Conservation (phyloP, 2,329 filamentous ascomycete species). For the Thelonectria blattea region DNA sequence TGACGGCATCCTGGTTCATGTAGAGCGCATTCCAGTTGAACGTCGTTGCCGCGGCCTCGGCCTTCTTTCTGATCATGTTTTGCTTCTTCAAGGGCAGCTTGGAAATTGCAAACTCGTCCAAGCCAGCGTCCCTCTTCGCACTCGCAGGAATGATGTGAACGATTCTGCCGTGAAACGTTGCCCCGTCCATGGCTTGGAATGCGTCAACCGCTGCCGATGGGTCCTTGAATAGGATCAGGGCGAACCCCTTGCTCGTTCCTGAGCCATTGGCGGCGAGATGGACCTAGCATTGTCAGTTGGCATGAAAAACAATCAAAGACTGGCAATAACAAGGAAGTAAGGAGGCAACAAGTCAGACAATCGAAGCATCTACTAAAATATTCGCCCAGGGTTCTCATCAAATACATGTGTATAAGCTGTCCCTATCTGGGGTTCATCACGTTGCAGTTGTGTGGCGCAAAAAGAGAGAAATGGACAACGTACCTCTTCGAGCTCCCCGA, state of each 20-base stretch:
- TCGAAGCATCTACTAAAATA: conserved; percentile 99
- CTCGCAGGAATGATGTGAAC: conserved; percentile 87
- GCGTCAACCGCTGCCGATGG: conserved; percentile 77
- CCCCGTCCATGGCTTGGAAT: conserved; percentile 79
- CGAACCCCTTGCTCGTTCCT: conserved; percentile 85
- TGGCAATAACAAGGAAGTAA: conserved; percentile 31
- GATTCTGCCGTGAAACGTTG: conserved; percentile 89
- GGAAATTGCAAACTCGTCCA: conserved; percentile 89
- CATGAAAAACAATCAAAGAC: conserved; percentile 24
- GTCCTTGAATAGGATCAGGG: conserved; percentile 80
- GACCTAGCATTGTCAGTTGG: conserved; percentile 64
- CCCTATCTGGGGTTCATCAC: conserved; percentile 99
- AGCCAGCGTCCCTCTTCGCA: conserved; percentile 78
- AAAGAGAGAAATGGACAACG: conserved; percentile 46
- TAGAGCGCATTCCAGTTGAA: conserved; percentile 99
- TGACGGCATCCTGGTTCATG: conserved; percentile 95
- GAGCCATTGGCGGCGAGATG: conserved; percentile 80
- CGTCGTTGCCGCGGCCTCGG: conserved; percentile 75
- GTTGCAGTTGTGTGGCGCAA: conserved; percentile 43
- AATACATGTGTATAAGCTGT: conserved; percentile 94
- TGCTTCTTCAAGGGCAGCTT: conserved; percentile 95
- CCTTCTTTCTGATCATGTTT: conserved; percentile 84
- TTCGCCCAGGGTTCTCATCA: conserved; percentile 91
- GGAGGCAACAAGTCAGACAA: conserved; percentile 65
- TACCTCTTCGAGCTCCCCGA: conserved; percentile 87